phyloP scores from a whole-genome alignment of 2,329 filamentous ascomycete genomes.

The Phaeosphaeriaceae sp. region DNA sequence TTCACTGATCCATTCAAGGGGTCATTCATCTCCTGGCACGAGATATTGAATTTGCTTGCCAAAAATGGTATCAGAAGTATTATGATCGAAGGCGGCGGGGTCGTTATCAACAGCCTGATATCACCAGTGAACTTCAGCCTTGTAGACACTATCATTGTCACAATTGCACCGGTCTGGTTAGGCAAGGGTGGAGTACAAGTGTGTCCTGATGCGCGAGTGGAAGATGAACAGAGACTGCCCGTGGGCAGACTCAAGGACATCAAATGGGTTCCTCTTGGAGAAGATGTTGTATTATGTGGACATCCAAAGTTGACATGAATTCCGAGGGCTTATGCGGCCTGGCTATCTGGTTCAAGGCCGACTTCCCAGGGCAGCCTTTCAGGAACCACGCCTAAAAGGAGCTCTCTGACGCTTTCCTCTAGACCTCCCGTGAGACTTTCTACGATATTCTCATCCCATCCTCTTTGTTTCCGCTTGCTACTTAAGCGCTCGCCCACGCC shows the following conservation, averaged over 20 bases:
- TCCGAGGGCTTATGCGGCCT: no score
- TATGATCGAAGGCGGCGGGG: constrained; percentile 90
- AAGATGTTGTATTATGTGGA: constrained; percentile 84
- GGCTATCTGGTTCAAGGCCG: not conserved
- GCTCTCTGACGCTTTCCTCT: constrained; percentile 35
- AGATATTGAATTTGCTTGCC: constrained; percentile 65
- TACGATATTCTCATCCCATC: constrained; percentile 41
- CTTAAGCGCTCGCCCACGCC: constrained; percentile 43
- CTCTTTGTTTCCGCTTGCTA: constrained; percentile 50
- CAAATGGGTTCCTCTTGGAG: constrained; percentile 77
- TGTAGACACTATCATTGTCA: constrained; percentile 81
- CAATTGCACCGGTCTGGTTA: constrained; percentile 89
- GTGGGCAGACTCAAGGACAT: constrained; percentile 71
- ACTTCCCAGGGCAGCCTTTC: constrained; percentile 35
- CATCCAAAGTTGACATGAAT: no score
- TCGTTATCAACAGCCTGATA: constrained; percentile 83
- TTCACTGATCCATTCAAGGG: not conserved
- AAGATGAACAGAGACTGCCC: constrained; percentile 58
- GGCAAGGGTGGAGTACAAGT: constrained; percentile 82
- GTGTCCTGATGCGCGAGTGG: constrained; percentile 66
- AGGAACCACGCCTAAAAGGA: constrained; percentile 31
- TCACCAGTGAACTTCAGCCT: constrained; percentile 64
- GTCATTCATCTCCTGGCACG: constrained; percentile 59
- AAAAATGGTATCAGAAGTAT: constrained; percentile 72
- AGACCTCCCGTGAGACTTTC: constrained; percentile 29